These are phyloP conservation scores for Nectriaceae sp. DNA, from an alignment of 2,329 filamentous ascomycete genomes.

Conservation along the genomic window DNA sequence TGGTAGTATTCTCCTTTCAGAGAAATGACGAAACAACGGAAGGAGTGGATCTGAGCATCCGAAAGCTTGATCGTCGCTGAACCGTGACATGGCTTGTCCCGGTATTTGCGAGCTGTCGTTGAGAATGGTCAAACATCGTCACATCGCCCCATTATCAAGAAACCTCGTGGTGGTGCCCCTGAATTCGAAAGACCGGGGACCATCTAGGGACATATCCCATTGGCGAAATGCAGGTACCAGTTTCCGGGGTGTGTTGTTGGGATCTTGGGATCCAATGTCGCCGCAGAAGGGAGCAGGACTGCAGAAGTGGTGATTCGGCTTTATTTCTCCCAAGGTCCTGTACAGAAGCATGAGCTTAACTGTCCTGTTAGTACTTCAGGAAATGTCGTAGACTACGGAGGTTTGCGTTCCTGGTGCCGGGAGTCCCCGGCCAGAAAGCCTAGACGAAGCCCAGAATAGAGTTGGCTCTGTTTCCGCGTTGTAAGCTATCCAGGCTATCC, in stretches of 20 bases:
- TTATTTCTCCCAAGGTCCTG: too few relatives aligned
- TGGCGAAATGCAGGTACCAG: constrained; percentile 1
- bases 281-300: too few relatives aligned
- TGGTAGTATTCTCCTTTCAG: not conserved
- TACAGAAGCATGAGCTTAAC: too few relatives aligned
- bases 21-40: not conserved
- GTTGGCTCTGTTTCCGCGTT: not conserved
- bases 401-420: too few relatives aligned
- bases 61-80: too few relatives aligned
- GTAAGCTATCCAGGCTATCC: not conserved
- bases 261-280: not conserved
- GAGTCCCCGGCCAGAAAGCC: not conserved
- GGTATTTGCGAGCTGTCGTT: not conserved
- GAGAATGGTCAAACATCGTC: not conserved
- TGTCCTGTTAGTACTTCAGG: too few relatives aligned
- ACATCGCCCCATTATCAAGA: not conserved
- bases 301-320: too few relatives aligned
- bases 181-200: not conserved
- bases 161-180: not conserved
- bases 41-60: not conserved
- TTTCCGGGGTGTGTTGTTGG: not conserved
- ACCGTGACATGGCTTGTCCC: not conserved
- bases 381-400: too few relatives aligned
- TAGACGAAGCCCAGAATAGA: not conserved
- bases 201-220: not conserved